phyloP scores from a whole-genome alignment of 495 filamentous ascomycete species.

The Aspergillus hancockii region DNA sequence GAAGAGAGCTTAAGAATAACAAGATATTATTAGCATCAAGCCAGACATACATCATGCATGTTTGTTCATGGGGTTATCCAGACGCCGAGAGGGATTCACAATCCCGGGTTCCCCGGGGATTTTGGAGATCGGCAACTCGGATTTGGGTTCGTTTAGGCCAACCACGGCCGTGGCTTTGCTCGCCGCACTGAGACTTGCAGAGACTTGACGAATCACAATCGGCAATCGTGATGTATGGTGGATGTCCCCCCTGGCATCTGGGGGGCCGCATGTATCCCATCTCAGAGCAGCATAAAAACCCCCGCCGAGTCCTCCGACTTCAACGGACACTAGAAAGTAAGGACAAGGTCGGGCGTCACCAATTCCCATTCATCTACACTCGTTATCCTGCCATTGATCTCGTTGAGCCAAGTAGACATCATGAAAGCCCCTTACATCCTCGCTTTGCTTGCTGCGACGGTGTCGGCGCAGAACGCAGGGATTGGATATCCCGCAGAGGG shows the following conservation, averaged over 20 bases:
- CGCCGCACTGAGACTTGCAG: neutral
- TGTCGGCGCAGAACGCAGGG: constrained; percentile 64
- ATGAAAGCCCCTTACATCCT: constrained; percentile 31
- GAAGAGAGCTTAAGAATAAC: neutral
- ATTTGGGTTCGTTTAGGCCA: neutral
- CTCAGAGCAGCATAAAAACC: neutral
- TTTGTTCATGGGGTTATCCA: neutral
- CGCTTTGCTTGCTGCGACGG: constrained; percentile 30
- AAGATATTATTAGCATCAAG: neutral
- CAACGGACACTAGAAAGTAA: neutral
- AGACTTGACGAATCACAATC: neutral
- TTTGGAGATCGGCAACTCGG: neutral
- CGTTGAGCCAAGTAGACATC: constrained; percentile 1
- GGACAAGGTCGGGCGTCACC: neutral
- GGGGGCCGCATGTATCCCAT: neutral
- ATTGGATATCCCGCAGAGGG: constrained; percentile 62
- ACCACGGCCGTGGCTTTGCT: neutral
- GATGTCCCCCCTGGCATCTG: neutral
- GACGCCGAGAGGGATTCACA: neutral
- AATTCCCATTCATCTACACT: neutral
- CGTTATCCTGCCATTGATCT: neutral
- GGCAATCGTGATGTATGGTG: neutral
- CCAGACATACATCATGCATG: neutral
- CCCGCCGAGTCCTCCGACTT: neutral
- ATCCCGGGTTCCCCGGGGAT: neutral